These are phyloP conservation scores for Jackrogersella minutella DNA, from an alignment of 495 filamentous ascomycete genomes.

Conservation along the genomic window DNA sequence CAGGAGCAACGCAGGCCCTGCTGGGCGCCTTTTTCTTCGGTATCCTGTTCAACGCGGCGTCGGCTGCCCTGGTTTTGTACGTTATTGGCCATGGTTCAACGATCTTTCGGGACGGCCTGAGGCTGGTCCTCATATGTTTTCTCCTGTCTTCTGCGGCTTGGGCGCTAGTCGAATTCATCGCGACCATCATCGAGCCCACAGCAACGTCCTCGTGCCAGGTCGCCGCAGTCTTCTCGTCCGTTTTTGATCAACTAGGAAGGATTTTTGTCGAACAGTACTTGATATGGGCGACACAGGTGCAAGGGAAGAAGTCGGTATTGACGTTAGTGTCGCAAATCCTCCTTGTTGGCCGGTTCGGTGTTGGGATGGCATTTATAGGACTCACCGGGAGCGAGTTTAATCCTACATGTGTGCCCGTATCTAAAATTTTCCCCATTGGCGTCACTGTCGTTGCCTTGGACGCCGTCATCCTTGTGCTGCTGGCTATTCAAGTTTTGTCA, in stretches of 20 bases:
- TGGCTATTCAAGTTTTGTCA: slow-evolving; percentile 50
- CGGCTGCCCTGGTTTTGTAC: slow-evolving; percentile 60
- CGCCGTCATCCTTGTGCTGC: slow-evolving; percentile 52
- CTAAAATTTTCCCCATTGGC: slow-evolving; percentile 53
- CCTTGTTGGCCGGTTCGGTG: slow-evolving; percentile 54
- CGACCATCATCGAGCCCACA: slow-evolving; percentile 54
- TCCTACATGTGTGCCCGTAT: slow-evolving; percentile 58
- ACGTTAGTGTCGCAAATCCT: slow-evolving; percentile 53
- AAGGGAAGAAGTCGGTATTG: slow-evolving; percentile 40
- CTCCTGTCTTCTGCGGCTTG: slow-evolving; percentile 59
- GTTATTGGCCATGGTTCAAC: slow-evolving; percentile 58
- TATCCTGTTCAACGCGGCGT: slow-evolving; percentile 60
- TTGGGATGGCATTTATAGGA: slow-evolving; percentile 58
- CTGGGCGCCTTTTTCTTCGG: slow-evolving; percentile 64
- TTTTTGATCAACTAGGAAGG: slow-evolving; percentile 62
- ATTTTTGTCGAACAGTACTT: slow-evolving; percentile 61
- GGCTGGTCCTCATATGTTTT: slow-evolving; percentile 68
- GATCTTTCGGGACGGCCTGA: slow-evolving; percentile 65
- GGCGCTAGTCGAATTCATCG: slow-evolving; percentile 59
- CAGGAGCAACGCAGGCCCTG: slow-evolving; percentile 58
- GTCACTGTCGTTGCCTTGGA: slow-evolving; percentile 56
- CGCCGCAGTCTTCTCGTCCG: slow-evolving; percentile 56
- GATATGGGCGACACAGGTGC: slow-evolving; percentile 54
- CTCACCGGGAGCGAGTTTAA: slow-evolving; percentile 59
- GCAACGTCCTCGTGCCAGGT: slow-evolving; percentile 57